Base-by-base conservation (phyloP, 1,139 yeast genomes). In the Kodamaea fungicola region DNA sequence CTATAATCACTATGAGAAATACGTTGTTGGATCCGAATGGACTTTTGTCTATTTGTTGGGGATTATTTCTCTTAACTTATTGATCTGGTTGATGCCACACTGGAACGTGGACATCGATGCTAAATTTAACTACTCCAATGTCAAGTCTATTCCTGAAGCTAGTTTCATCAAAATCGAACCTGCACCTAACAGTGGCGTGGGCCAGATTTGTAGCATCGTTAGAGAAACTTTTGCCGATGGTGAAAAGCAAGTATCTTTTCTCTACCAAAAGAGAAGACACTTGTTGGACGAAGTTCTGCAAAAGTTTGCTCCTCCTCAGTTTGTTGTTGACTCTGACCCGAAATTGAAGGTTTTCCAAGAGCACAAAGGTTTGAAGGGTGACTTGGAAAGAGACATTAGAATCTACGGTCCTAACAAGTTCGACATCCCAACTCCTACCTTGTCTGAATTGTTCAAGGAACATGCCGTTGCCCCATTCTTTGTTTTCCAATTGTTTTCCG, bases 381-480 rank as follows among this genome's bases (percentile, higher is more conserved):
- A 78, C 51, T 61, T 85, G 49, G 75, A 75, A 21, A 75, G 73
- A 39, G 55, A 71, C 30, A 62, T 59, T 37, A 76, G 90, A 54
- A 67, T 76, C 42, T 92, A 85, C 54, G 99, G 98, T 36, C 71
- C 72, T 47, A 92, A 92, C 65, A 76, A 76, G 50, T 92, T 92
- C 57, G 98, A 92, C 57, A 92, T 92, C 47, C 98, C 98, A 27
- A 77, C 94, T 38, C 99, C 98, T 34, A 80, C 96, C 1, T 90
- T 92, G 54, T 49, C 76, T 44, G 98, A 92, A 61, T 73, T 92
- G 54, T 92, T 92, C 70, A 84, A 88, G 59, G 98, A 92, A 62
- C 98, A 92, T 60, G 98, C 97, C 6, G 95, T 94, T 33, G 97
- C 98, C 8, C 99, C 99, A 8, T 87, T 94, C 61, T 92, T 92